These are phyloP conservation scores for Parathielavia appendiculata DNA, from an alignment of 495 filamentous ascomycete genomes.

Conservation along the genomic window DNA sequence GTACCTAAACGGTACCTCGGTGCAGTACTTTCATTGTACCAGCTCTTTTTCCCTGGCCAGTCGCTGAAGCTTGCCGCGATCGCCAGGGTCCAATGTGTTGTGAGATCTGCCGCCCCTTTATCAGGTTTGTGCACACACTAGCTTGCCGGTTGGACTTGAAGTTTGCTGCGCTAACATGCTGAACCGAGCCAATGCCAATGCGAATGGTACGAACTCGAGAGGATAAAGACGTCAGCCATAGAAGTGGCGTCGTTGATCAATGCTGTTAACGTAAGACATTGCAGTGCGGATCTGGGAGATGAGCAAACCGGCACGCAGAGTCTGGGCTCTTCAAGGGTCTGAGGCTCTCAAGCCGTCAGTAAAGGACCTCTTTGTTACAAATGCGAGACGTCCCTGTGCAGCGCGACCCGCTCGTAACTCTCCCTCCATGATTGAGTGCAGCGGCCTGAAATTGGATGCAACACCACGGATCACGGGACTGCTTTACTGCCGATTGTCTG, in stretches of 20 bases:
- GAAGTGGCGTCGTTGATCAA: background rate
- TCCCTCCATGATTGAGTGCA: conserved; percentile 22
- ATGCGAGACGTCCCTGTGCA: conserved; percentile 19
- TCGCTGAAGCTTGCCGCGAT: no score
- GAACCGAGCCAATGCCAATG: background rate
- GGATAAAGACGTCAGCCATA: background rate
- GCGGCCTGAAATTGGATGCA: conserved; percentile 26
- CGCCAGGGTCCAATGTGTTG: background rate
- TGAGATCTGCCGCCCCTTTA: no score
- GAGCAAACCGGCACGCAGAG: background rate
- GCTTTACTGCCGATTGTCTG: conserved; percentile 2
- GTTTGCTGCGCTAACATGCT: background rate
- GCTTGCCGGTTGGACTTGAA: conserved; percentile 1
- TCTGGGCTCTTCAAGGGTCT: background rate
- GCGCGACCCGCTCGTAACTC: conserved; percentile 5
- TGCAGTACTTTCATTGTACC: no score
- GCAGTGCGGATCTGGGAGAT: background rate
- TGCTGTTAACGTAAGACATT: background rate
- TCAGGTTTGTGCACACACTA: background rate
- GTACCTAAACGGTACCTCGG: no score
- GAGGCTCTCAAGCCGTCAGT: background rate
- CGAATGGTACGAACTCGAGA: no score
- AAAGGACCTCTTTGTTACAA: conserved; percentile 2
- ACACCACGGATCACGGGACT: conserved; percentile 25
- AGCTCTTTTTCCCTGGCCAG: no score